These are phyloP conservation scores for Diospyros lotus DNA, from an alignment of 148 eudicot genomes.

Conservation along the genomic window DNA sequence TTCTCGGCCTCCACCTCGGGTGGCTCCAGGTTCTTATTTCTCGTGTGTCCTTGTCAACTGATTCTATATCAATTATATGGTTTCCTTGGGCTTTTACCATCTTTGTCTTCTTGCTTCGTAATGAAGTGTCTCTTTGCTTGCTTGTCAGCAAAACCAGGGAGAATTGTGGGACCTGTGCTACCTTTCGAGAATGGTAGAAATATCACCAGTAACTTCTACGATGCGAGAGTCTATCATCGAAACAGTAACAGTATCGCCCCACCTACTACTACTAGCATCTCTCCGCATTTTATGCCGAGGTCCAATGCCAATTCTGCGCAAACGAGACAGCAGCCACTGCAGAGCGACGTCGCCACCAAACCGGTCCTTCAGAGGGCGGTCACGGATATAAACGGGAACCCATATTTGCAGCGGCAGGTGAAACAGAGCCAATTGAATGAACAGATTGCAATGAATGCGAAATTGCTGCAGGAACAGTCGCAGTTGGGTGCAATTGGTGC, in stretches of 20 bases:
- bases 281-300: conserved; percentile 43
- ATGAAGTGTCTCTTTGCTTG: not conserved
- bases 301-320: conserved; percentile 33
- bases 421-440: conserved; percentile 45
- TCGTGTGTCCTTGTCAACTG: not conserved
- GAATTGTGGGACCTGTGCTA: conserved; percentile 64
- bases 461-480: conserved; percentile 70
- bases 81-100: not conserved
- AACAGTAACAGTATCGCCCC: conserved; percentile 21
- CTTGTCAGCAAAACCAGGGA: conserved; percentile 56
- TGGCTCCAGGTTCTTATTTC: conserved; percentile 42
- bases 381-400: conserved; percentile 40
- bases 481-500: conserved; percentile 58
- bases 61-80: not conserved
- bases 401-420: conserved; percentile 32
- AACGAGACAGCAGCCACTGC: conserved; percentile 27
- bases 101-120: not conserved
- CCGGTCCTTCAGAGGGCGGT: conserved; percentile 25
- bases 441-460: conserved; percentile 61
- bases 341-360: conserved; percentile 13
- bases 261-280: conserved; percentile 26
- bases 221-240: conserved; percentile 29
- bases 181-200: conserved; percentile 42
- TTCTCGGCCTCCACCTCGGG: conserved; percentile 56
- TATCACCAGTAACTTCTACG: conserved; percentile 27